Evolutionary conservation across 768 basidiomycete species (phyloP), one percentile per base, ranked within the genome.

Genomic region (Boletus pseudopeckii): DNA sequence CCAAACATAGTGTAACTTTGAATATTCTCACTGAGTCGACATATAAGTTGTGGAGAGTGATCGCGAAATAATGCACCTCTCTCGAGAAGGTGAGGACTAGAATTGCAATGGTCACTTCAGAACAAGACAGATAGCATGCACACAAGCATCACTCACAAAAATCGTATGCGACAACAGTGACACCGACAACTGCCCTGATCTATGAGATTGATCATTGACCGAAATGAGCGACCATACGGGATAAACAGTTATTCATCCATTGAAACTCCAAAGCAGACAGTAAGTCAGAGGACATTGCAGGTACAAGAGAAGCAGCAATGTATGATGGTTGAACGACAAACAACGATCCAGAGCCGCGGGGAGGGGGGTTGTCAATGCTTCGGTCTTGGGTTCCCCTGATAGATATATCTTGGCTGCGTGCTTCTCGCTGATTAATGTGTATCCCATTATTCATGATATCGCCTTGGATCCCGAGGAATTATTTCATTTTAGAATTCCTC

Each of bases 1-100:
- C 30, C 30, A 32, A 32, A 32, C 8, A 11, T 32, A 32, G 10
- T 32, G 30, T 4, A 32, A 1, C 30, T 32, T 32, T 32, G 10
- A 11, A 32, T 11, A 32, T 11, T 1, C 30, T 3, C 30, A 24
- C 22, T 22, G 22, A 30, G 30, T 32, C 30, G 0, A 32, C 6
- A 24, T 26, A 14, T 17, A 5, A n/a, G n/a, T 1, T 15, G 17
- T 10, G 17, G 3, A 20, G 7, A 14, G 13, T n/a, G n/a, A n/a
- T n/a, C n/a, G n/a, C 20, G 39, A 26, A 10, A 18, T 3, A 22
- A 41, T 7, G 28, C 48, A 55, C 53, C 45, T 58, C 53, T 8
- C 24, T 17, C 7, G 54, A 6, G 15, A 57, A 44, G 18, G 40
- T 57, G 36, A 58, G 56, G 42, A 52, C 55, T 58, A n/a, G 15